Conservation (phyloP, 768 basidiomycete genomes). For the Tulasnella sp. region DNA sequence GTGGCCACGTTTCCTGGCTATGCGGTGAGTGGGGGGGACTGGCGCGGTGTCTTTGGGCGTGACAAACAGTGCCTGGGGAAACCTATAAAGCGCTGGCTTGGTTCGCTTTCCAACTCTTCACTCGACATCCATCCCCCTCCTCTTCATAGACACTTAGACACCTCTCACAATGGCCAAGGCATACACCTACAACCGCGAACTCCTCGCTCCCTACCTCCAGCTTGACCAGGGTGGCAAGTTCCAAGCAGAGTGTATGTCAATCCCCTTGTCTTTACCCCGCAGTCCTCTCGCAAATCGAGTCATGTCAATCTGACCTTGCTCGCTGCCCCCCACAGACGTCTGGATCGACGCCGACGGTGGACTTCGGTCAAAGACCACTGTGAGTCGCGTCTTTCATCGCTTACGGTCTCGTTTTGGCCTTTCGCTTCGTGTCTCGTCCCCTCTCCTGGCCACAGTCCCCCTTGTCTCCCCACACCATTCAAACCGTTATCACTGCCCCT, state of each 20-base stretch:
- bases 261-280: not conserved
- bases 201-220: constrained; percentile 79
- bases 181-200: constrained; percentile 56
- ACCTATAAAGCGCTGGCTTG: not conserved
- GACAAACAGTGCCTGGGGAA: not conserved
- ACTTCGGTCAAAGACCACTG: constrained; percentile 93
- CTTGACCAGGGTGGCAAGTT: constrained; percentile 84
- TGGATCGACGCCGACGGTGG: constrained; percentile 96
- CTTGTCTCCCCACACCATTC: not conserved
- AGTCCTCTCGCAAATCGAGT: not conserved
- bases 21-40: not conserved
- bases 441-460: not conserved
- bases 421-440: not conserved
- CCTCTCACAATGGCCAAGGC: constrained; percentile 25
- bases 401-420: not conserved
- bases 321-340: constrained; percentile 49
- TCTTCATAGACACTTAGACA: constrained; percentile 5
- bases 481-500: not conserved
- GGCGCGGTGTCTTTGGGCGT: not conserved
- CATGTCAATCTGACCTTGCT: not conserved
- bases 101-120: not conserved
- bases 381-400: constrained; percentile 28
- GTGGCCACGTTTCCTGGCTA: too few relatives aligned
- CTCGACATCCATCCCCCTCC: not conserved
- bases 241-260: constrained; percentile 75